Percentiles rank a stretch among this genome's conserved stretches.
These are phyloP conservation scores for Uromyces viciae-fabae DNA, from an alignment of 1,284 basidiomycete genomes.

Conservation along the genomic window DNA sequence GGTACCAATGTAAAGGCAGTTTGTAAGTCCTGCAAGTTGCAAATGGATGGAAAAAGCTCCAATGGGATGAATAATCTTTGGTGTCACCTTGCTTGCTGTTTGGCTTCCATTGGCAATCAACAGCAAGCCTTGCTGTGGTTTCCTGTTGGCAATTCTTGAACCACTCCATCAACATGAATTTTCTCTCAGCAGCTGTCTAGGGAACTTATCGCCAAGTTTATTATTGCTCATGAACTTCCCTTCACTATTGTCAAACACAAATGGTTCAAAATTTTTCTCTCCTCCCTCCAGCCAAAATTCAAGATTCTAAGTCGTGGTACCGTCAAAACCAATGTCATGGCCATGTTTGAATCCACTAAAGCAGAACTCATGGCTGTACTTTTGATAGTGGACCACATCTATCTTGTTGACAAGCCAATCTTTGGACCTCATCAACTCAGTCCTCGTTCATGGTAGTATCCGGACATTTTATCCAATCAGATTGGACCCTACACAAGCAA, in stretches of 20 bases:
- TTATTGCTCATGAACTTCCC: background rate
- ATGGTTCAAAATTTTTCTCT: background rate
- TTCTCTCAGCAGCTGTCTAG: background rate
- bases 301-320: background rate
- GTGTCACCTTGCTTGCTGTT: background rate
- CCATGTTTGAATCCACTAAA: background rate
- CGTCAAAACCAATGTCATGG: background rate
- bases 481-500: background rate
- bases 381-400: background rate
- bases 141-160: background rate
- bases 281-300: background rate
- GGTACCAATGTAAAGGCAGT: background rate
- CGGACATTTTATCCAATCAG: background rate
- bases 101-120: background rate
- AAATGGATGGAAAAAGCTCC: background rate
- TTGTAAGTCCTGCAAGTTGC: background rate
- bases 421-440: background rate
- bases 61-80: background rate
- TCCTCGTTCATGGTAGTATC: background rate
- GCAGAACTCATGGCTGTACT: background rate
- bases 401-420: background rate
- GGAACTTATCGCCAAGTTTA: background rate
- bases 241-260: background rate
- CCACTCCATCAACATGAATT: background rate
- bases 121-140: background rate